Evolutionary conservation across 441 rosid species (phyloP).

Genomic region (Aquilaria agallochum): DNA sequence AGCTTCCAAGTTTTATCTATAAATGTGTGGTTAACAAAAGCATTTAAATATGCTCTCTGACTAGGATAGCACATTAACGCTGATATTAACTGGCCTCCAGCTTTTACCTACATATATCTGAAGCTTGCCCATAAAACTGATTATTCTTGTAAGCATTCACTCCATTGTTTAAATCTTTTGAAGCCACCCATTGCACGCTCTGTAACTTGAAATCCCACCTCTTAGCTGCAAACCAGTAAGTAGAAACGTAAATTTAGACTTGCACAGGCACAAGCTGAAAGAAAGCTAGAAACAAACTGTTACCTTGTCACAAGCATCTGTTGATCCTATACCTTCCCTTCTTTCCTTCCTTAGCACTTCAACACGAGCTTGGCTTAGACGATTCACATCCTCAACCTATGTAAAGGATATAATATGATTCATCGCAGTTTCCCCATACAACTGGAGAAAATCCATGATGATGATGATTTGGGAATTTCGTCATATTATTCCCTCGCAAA

Average conservation of each 20-base stretch:
- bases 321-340: slow-evolving; percentile 29
- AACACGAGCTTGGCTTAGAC: slow-evolving; percentile 34
- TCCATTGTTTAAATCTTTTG: too few species aligned
- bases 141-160: too few species aligned
- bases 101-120: too few species aligned
- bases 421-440: neutral
- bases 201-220: slow-evolving; percentile 21
- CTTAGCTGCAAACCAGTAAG: slow-evolving; percentile 33
- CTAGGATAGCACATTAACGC: too few species aligned
- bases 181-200: slow-evolving; percentile 16
- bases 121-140: too few species aligned
- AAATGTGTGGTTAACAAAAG: too few species aligned
- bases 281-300: slow-evolving; percentile 7
- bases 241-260: slow-evolving; percentile 1
- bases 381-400: slow-evolving; percentile 61
- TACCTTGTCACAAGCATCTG: slow-evolving; percentile 38
- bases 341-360: slow-evolving; percentile 38
- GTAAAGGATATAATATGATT: slow-evolving; percentile 10
- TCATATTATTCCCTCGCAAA: too few species aligned
- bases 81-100: too few species aligned
- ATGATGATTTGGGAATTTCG: too few species aligned
- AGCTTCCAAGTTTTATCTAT: too few species aligned
- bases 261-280: slow-evolving; percentile 5
- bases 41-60: too few species aligned
- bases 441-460: too few species aligned